Evolutionary conservation across 305 asterid genomes (phyloP), one percentile per base, ranked within the genome.

Genomic region (Stenogyne calaminthoides): DNA sequence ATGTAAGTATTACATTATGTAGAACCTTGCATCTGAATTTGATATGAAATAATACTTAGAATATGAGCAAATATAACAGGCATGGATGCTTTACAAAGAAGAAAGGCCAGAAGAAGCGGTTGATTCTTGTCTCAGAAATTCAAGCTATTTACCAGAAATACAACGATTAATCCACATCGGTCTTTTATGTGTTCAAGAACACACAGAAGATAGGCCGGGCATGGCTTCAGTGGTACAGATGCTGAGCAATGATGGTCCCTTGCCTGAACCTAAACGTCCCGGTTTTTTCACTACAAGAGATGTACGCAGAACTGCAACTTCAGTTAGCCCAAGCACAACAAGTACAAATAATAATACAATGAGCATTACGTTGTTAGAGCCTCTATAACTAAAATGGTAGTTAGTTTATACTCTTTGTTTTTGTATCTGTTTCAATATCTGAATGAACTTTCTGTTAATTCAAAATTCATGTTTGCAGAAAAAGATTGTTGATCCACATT

Each of bases 81-180:
- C 70, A 49, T 72, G 76, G 76, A 61, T 64, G 27, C 70, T 61
- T n/a, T 72, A 61, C 39, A 72, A 18, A 72, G 76, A 72, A 61
- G 70, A 52, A 16, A 47, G 63, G 63, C 34, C 70, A 9, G 3
- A 47, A 36, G 76, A 72, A 47, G 42, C 36, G 42, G 42, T 61
- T 1, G 69, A 61, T 32, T 25, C 15, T 46, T 20, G 44, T 65
- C 4, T 65, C 40, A 25, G 42, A 8, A n/a, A 65, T 12, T 22
- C 42, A 44, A 22, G 25, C 40, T 6, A 25, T 8, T 7, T 14
- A 16, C 1, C 44, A 14, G 22, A 66, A 46, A 20, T 66, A 14
- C 5, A 8, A 6, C 27, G 64, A 37, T 67, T 58, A 9, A 67
- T 75, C 70, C 63, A 75, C 0, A 16, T 74, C 12, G 67, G 78